Conservation (phyloP, 345 rosid genomes). For the Ceriops tagal region DNA sequence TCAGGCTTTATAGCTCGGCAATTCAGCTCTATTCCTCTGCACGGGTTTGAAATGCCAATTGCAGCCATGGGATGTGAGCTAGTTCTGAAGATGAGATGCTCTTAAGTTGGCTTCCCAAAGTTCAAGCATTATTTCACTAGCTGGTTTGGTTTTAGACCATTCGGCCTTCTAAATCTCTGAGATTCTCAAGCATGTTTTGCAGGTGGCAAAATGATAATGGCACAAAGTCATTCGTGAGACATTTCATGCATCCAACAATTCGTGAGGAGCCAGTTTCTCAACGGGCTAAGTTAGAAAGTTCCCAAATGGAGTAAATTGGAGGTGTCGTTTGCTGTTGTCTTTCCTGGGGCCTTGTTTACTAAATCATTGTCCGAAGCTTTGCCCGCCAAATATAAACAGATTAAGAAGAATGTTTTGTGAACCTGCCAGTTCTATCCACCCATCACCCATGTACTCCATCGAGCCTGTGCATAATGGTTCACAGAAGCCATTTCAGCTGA, state of each 20-base stretch:
- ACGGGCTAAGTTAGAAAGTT: background rate
- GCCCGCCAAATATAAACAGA: no score
- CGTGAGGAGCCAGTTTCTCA: background rate
- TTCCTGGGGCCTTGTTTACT: no score
- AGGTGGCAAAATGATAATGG: background rate
- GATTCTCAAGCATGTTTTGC: no score
- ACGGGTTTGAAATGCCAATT: background rate
- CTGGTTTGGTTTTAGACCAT: background rate
- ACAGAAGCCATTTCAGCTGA: no score
- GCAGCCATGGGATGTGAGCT: background rate
- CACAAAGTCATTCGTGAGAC: background rate
- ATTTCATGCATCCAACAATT: background rate
- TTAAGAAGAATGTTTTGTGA: no score
- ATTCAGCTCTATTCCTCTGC: background rate
- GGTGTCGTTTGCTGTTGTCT: no score
- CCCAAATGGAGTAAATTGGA: background rate
- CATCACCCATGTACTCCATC: no score
- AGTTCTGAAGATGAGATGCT: background rate
- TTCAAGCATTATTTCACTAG: slow-evolving; percentile 1
- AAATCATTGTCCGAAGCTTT: no score
- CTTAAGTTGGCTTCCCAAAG: background rate
- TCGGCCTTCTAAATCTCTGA: background rate
- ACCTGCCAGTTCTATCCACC: no score
- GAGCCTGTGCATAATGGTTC: no score
- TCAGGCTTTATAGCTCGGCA: background rate